Evolutionary conservation across 192 early-diverging fungal species (phyloP).

Genomic region (Coemansia sp.): DNA sequence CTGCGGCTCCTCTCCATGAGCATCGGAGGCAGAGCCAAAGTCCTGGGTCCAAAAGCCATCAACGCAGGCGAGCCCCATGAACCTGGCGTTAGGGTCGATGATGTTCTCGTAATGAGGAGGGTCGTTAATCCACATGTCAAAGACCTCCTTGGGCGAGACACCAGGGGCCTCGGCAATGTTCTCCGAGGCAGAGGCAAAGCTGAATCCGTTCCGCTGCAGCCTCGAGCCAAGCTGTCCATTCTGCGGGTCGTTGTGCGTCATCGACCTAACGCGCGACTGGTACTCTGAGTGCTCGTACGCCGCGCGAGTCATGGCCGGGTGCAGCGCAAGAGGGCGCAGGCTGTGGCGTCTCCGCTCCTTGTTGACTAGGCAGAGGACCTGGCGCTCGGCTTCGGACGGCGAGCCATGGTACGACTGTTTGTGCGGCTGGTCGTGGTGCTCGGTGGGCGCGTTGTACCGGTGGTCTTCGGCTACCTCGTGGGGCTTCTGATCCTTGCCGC

Average conservation of each 20-base stretch:
- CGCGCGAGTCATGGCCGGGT: conserved; percentile 32
- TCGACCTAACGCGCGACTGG: conserved; percentile 33
- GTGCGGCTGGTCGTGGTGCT: neutral
- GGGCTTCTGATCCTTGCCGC: conserved; percentile 6
- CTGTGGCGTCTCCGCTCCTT: conserved; percentile 28
- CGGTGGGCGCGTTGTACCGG: neutral
- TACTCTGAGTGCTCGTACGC: conserved; percentile 53
- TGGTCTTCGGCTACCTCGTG: neutral
- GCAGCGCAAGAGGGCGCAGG: conserved; percentile 22
- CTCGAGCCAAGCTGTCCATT: conserved; percentile 32
- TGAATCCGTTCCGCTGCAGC: conserved; percentile 29
- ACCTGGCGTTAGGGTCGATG: conserved; percentile 29
- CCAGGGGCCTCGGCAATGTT: conserved; percentile 36
- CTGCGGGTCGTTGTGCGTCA: conserved; percentile 46
- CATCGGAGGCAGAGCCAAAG: conserved; percentile 34
- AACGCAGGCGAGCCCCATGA: conserved; percentile 47
- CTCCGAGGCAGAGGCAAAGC: conserved; percentile 33
- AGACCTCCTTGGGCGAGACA: conserved; percentile 20
- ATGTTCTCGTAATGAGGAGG: conserved; percentile 51
- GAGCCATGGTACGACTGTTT: conserved; percentile 4
- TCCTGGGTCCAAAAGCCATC: conserved; percentile 58
- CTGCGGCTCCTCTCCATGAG: conserved; percentile 2
- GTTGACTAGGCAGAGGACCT: conserved; percentile 50
- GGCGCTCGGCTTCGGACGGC: conserved; percentile 12
- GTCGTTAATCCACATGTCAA: conserved; percentile 51